Percentiles rank a stretch among this genome's conserved stretches.
phyloP scores from a whole-genome alignment of 257 asterid genomes.

The Ilex asprella region DNA sequence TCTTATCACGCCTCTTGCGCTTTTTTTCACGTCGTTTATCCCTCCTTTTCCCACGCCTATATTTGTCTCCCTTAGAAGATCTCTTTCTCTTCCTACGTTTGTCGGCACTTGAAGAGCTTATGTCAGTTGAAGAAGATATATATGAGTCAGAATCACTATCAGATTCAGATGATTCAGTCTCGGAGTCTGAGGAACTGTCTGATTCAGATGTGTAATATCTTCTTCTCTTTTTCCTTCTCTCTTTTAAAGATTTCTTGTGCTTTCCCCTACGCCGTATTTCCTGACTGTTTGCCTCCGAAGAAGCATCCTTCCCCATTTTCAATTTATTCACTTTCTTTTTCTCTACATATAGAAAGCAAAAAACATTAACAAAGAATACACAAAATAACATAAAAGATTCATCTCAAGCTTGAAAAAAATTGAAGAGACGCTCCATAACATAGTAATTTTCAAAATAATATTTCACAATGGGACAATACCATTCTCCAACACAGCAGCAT shows the following conservation, averaged over 20 bases:
- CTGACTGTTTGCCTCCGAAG: conserved; percentile 29
- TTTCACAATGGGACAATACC: not conserved
- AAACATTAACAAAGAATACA: not conserved
- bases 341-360: conserved; percentile 21
- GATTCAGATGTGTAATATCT: conserved; percentile 78
- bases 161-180: conserved; percentile 72
- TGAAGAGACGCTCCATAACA: not conserved
- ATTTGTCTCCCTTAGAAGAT: conserved; percentile 57
- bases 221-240: conserved; percentile 68
- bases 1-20: conserved; percentile 73
- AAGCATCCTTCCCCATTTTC: conserved; percentile 31
- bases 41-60: conserved; percentile 62
- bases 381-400: not conserved
- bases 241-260: conserved; percentile 75
- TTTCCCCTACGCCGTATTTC: conserved; percentile 54
- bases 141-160: conserved; percentile 67
- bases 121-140: conserved; percentile 61
- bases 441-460: not conserved
- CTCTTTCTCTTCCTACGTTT: conserved; percentile 83
- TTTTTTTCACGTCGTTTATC: conserved; percentile 71
- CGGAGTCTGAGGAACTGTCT: conserved; percentile 67
- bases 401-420: not conserved
- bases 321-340: conserved; percentile 43
- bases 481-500: not conserved
- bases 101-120: conserved; percentile 78